phyloP scores from a whole-genome alignment of 257 asterid genomes.

The Salvia hispanica region DNA sequence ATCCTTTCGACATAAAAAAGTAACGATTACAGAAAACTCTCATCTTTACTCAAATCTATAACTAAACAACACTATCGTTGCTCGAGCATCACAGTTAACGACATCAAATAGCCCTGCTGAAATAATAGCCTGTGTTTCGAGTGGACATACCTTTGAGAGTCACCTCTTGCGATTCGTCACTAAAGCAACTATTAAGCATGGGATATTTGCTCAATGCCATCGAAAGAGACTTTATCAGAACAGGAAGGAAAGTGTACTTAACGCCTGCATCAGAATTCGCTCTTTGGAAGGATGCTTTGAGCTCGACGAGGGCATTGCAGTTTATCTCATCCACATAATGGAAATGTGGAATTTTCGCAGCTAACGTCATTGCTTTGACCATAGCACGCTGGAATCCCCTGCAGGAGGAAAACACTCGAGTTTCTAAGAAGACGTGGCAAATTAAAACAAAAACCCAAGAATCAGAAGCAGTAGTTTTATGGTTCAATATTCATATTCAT shows the following conservation, averaged over 20 bases:
- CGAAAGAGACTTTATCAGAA: slow-evolving; percentile 81
- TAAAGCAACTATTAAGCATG: slow-evolving; percentile 82
- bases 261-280: slow-evolving; percentile 70
- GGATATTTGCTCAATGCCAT: slow-evolving; percentile 76
- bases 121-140: slow-evolving; percentile 1
- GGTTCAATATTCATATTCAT: neutral
- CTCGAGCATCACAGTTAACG: neutral
- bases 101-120: neutral
- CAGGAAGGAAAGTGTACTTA: slow-evolving; percentile 80
- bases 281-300: slow-evolving; percentile 69
- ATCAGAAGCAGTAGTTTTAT: neutral
- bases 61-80: neutral
- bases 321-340: slow-evolving; percentile 88
- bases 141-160: slow-evolving; percentile 66
- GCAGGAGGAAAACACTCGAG: slow-evolving; percentile 30
- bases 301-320: slow-evolving; percentile 74
- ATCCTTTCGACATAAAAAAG: slow-evolving; percentile 47
- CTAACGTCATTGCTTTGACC: slow-evolving; percentile 87
- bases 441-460: too few species aligned
- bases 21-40: neutral
- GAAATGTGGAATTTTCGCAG: slow-evolving; percentile 94
- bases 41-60: neutral
- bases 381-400: slow-evolving; percentile 98
- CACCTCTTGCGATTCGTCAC: slow-evolving; percentile 72
- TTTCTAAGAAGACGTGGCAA: neutral